A percentile compares a stretch with the other conserved stretches of the same genome.
Conservation (phyloP, 2,329 filamentous ascomycete species). For the Juglanconis sp. region DNA sequence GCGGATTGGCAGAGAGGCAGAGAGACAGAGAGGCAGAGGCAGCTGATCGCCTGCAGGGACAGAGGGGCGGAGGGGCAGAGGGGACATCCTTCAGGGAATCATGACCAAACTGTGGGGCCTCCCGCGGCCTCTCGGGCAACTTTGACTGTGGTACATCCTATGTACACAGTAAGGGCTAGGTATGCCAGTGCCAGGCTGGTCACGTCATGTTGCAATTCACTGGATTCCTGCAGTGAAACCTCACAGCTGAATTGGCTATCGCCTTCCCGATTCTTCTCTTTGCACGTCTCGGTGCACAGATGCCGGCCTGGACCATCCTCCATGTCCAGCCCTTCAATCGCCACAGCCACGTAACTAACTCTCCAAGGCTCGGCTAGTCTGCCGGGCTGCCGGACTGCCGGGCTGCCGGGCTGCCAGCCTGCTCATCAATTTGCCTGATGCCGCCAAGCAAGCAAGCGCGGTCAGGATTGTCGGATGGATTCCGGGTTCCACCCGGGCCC, state of each 20-base stretch:
- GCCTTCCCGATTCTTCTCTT: too few relatives aligned
- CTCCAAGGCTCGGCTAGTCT: not conserved
- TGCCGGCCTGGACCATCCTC: not conserved
- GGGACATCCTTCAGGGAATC: not conserved
- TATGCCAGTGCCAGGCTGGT: too few relatives aligned
- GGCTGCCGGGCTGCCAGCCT: not conserved
- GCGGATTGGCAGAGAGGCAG: not conserved
- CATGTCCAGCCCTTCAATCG: not conserved
- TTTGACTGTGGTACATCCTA: too few relatives aligned
- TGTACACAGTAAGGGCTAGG: too few relatives aligned
- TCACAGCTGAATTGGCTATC: too few relatives aligned
- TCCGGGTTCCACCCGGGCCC: not conserved
- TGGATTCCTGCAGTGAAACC: not conserved
- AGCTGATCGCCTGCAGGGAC: not conserved
- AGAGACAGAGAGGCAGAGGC: not conserved
- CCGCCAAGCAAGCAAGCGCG: not conserved
- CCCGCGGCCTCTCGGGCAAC: not conserved
- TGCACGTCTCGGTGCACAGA: not conserved
- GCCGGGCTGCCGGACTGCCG: too few relatives aligned
- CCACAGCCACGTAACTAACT: not conserved
- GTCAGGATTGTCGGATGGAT: not conserved
- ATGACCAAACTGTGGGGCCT: not conserved
- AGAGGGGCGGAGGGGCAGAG: too few relatives aligned
- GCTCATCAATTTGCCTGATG: not conserved
- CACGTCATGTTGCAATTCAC: not conserved